Evolutionary conservation across 805 yeast genomes (phyloP), one percentile per base, ranked within the genome.

Genomic region (Wickerhamiella shivajii): DNA sequence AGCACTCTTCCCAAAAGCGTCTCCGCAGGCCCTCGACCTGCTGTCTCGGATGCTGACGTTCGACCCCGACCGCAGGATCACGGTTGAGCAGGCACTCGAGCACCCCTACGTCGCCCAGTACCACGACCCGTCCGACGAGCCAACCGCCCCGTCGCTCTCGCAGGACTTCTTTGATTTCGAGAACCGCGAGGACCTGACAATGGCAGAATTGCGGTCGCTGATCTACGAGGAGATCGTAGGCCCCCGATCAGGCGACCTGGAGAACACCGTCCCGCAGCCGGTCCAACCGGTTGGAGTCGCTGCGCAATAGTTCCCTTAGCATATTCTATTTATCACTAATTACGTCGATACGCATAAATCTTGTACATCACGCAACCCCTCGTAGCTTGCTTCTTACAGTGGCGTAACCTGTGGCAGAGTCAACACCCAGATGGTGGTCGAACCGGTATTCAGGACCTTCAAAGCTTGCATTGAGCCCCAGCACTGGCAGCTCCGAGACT

Each of bases 51-150:
- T 90, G 77, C 64, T 90, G 23, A 72, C 85, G n/a, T 67, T 90
- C 43, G 93, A 87, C 52, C 97, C 97, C 3, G 65, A 63, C 28
- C 67, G 71, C 46, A 68, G 98, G 55, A 77, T 85, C 36, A 73
- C 84, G 0, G 97, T 85, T 3, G 83, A 78, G 38, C 77, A 83
- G 45, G 96, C 97, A 0, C 61, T 90, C 32, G 66, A 64, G 39
- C 98, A 90, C 57, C 94, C 95, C 6, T 90, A 87, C 52, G 58
- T 90, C 36, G 65, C 74, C 29, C 69, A 79, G 20, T 90, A 95
- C 85, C 96, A 83, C 51, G 94, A 84, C 55, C 90, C 94, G 5
- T 67, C 69, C 19, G 97, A 90, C 52, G 97, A 90, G 56, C 63
- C 63, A 5, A 28, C 38, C 3, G 45, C 49, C 5, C 71, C 72